Conservation (phyloP, 2,329 filamentous ascomycete species). For the Drechslerella stenobrocha region DNA sequence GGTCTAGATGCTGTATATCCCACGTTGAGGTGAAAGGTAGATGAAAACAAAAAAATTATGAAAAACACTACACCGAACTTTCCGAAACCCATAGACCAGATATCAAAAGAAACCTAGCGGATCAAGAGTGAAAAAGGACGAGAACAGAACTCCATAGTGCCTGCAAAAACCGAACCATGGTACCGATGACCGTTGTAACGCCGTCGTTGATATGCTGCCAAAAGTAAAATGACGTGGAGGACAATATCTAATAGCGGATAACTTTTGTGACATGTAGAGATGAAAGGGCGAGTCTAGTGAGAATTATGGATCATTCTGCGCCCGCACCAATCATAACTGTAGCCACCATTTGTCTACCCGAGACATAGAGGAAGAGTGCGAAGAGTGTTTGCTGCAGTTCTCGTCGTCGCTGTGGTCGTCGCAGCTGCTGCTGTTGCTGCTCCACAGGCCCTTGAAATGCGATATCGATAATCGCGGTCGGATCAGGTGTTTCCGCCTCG, state of each 20-base stretch:
- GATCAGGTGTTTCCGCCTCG: slow-evolving; percentile 35
- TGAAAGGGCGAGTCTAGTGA: not conserved
- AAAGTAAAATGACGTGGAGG: slow-evolving; percentile 9
- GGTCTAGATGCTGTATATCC: too few relatives aligned
- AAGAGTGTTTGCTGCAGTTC: slow-evolving; percentile 14
- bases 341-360: slow-evolving; percentile 47
- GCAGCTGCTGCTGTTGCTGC: slow-evolving; percentile 45
- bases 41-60: not conserved
- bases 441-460: slow-evolving; percentile 47
- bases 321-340: slow-evolving; percentile 39
- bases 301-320: slow-evolving; percentile 11
- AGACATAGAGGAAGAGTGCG: slow-evolving; percentile 29
- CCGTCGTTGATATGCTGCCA: slow-evolving; percentile 34
- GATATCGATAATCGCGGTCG: slow-evolving; percentile 41
- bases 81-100: not conserved
- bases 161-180: slow-evolving; percentile 19
- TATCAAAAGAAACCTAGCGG: slow-evolving; percentile 4
- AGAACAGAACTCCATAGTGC: slow-evolving; percentile 37
- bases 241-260: slow-evolving; percentile 2
- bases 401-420: slow-evolving; percentile 47
- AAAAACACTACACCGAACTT: not conserved
- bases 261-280: not conserved
- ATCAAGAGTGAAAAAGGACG: slow-evolving; percentile 11
- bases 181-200: slow-evolving; percentile 18
- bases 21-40: too few relatives aligned